Evolutionary conservation across 495 filamentous ascomycete species (phyloP), one percentile per base, ranked within the genome.

Genomic region (Penicillium paradoxum): DNA sequence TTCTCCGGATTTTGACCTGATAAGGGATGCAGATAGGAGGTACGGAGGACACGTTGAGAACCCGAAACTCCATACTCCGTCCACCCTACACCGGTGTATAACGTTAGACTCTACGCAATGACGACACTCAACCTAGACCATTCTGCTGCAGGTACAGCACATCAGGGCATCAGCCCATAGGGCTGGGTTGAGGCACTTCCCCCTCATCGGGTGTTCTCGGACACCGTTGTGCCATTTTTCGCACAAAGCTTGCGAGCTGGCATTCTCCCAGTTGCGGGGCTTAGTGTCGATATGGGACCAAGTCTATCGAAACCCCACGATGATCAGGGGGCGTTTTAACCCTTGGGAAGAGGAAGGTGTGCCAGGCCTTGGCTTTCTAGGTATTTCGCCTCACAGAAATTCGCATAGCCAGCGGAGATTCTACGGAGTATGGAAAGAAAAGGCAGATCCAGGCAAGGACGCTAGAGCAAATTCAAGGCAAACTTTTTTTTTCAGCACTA

Each of bases 91-190:
- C 14, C 1, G 4, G 32, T 4, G 32, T 34, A 34, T 34, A 14
- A 18, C 6, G 14, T 6, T 24, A 24, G 4, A 42, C 19, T 14
- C 3, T 42, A 1, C 9, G 3, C 6, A n/a, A 48, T 48, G 45
- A 48, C 45, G 45, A 51, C 41, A 50, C 13, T 21, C 22, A 49
- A n/a, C 42, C 58, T 58, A 61, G 58, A 61, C 49, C 34, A 32
- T 37, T 53, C 58, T 61, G 15, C 60, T 64, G 62, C 62, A 64
- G 62, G 62, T 64, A 64, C 59, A 27, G 24, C 15, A 27, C 42
- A 27, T 27, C 24, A 19, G 7, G 9, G 18, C 15, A 39, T 30
- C 51, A 47, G 49, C 30, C 48, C 58, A 55, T 59, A 62, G 42
- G 53, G 59, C 53, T 58, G 49, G 34, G 45, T 22, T 27, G 24